Conservation (phyloP, 164 flowering plant genomes). For the Hamamelis virginiana region DNA sequence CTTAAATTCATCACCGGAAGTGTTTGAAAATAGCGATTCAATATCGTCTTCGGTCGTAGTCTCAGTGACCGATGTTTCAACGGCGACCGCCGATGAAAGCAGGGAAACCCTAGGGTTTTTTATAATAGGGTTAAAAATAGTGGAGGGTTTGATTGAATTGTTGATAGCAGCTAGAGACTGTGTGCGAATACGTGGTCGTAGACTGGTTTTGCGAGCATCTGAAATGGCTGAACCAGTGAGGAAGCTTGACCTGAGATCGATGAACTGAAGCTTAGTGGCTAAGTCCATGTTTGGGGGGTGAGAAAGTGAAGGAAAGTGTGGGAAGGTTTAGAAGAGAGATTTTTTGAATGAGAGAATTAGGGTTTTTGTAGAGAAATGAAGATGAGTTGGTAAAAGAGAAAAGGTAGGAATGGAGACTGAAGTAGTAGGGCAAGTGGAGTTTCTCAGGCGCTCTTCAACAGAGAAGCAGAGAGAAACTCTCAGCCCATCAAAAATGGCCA, state of each 20-base stretch:
- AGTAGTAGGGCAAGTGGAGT: background rate
- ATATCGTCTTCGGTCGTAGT: conserved; percentile 35
- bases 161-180: conserved; percentile 13
- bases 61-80: conserved; percentile 46
- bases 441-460: background rate
- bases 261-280: conserved; percentile 38
- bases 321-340: background rate
- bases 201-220: conserved; percentile 30
- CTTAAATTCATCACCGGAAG: conserved; percentile 19
- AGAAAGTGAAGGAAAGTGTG: background rate
- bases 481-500: conserved; percentile 1
- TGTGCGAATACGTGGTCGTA: conserved; percentile 23
- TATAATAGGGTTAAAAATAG: conserved; percentile 19
- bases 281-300: conserved; percentile 40
- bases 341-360: background rate
- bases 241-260: conserved; percentile 53
- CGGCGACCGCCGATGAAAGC: conserved; percentile 39
- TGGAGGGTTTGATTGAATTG: conserved; percentile 11
- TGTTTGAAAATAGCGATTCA: conserved; percentile 65
- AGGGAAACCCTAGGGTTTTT: conserved; percentile 24
- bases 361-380: background rate
- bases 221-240: conserved; percentile 36
- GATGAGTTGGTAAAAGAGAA: background rate
- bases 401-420: background rate
- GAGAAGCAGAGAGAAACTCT: background rate